These are phyloP conservation scores for Trichocladium uniseriatum DNA, from an alignment of 495 filamentous ascomycete genomes.

Conservation along the genomic window DNA sequence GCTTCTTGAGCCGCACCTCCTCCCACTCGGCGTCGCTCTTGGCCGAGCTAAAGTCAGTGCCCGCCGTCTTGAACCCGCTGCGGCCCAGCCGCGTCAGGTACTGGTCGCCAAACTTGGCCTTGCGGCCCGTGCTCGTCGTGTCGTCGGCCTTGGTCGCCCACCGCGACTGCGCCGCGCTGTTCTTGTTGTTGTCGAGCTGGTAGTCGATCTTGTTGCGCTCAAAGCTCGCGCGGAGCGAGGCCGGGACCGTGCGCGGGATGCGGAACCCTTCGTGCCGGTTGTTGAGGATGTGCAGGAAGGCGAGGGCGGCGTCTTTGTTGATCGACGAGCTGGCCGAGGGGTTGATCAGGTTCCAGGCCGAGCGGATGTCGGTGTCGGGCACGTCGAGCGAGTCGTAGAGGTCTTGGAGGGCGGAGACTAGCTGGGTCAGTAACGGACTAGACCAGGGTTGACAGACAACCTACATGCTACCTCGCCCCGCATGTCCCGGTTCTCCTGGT, in stretches of 20 bases:
- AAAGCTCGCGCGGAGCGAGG: constrained; percentile 81
- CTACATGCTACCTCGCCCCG: constrained; percentile 77
- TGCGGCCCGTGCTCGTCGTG: constrained; percentile 69
- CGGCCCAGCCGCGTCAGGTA: constrained; percentile 82
- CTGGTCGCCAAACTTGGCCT: constrained; percentile 93
- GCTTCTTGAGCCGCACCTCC: constrained; percentile 87
- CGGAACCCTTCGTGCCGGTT: constrained; percentile 90
- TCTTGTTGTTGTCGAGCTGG: constrained; percentile 64
- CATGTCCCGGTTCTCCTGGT: constrained; percentile 74
- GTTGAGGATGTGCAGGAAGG: constrained; percentile 93
- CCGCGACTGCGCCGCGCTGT: constrained; percentile 41
- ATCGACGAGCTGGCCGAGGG: constrained; percentile 68
- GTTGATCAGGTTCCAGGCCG: constrained; percentile 95
- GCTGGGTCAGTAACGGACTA: background rate
- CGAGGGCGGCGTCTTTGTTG: constrained; percentile 87
- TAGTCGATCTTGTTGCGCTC: constrained; percentile 94
- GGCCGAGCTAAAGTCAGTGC: constrained; percentile 69
- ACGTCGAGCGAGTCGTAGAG: constrained; percentile 89
- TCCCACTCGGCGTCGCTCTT: constrained; percentile 83
- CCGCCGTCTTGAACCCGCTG: constrained; percentile 65
- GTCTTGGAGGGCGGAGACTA: constrained; percentile 69
- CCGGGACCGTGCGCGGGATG: constrained; percentile 86
- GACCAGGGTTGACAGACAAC: constrained; percentile 14
- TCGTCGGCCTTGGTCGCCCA: constrained; percentile 65
- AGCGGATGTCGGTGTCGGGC: constrained; percentile 87